Conservation (phyloP, 2,329 filamentous ascomycete species). For the Pyricularia pennisetigena region DNA sequence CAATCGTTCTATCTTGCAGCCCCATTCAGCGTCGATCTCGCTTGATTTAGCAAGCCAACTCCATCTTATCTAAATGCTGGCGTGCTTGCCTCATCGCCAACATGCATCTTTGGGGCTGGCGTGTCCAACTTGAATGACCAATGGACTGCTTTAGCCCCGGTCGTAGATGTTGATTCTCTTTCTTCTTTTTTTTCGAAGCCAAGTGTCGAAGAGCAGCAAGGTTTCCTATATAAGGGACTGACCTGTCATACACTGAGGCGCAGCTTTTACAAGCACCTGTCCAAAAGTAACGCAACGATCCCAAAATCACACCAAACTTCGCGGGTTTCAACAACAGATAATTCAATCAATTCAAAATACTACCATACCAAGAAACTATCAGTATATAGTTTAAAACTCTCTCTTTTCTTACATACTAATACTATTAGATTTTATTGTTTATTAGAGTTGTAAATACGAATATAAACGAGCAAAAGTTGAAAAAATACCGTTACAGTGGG, state of each 20-base stretch:
- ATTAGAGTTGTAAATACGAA: too few relatives aligned
- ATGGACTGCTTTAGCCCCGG: neutral
- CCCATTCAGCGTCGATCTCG: neutral
- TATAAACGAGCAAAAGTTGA: too few relatives aligned
- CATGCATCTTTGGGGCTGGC: neutral
- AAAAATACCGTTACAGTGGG: too few relatives aligned
- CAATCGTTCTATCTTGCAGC: neutral
- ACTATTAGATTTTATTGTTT: too few relatives aligned
- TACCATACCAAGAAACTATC: too few relatives aligned
- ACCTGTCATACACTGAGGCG: neutral
- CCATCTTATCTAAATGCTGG: neutral
- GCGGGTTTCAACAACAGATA: too few relatives aligned
- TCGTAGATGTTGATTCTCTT: neutral
- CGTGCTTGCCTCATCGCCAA: neutral
- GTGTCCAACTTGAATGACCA: neutral
- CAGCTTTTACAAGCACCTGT: too few relatives aligned
- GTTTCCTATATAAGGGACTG: neutral
- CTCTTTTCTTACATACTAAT: too few relatives aligned
- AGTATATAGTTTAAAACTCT: too few relatives aligned
- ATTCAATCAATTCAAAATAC: too few relatives aligned
- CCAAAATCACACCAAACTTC: too few relatives aligned
- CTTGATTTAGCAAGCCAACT: neutral
- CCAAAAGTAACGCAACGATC: too few relatives aligned
- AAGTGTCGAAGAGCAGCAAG: neutral
- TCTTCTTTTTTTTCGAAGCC: neutral